phyloP scores from a whole-genome alignment of 2,329 filamentous ascomycete genomes.

The Cytospora piceicola region DNA sequence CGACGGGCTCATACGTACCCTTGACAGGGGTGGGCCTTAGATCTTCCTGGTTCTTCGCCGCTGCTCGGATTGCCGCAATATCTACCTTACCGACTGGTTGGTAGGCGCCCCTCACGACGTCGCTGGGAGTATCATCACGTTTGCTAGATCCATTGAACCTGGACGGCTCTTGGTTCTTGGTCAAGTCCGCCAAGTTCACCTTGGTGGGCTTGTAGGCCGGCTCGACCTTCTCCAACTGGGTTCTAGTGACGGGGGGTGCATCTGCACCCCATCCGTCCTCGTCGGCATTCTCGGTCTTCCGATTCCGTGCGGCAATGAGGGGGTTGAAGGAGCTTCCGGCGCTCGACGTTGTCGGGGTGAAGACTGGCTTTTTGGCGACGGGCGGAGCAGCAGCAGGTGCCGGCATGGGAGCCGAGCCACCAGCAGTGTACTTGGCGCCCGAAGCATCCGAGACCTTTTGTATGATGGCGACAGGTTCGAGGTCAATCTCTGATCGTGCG shows the following conservation, averaged over 20 bases:
- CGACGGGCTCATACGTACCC: conserved; percentile 90
- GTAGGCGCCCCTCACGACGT: conserved; percentile 84
- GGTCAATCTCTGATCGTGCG: conserved; percentile 85
- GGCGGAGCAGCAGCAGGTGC: conserved; percentile 67
- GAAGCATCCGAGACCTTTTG: conserved; percentile 95
- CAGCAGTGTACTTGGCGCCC: conserved; percentile 87
- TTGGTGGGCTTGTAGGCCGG: conserved; percentile 94
- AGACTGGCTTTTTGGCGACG: conserved; percentile 86
- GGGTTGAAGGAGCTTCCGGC: conserved; percentile 65
- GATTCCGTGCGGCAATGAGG: conserved; percentile 67
- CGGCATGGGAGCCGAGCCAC: conserved; percentile 58
- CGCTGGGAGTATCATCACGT: conserved; percentile 51
- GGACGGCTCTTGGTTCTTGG: conserved; percentile 69
- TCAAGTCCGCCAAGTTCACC: conserved; percentile 88
- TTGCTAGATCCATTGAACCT: conserved; percentile 55
- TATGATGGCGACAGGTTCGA: conserved; percentile 85
- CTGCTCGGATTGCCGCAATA: conserved; percentile 84
- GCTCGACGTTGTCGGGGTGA: conserved; percentile 71
- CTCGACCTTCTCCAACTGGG: conserved; percentile 87
- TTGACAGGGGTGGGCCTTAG: conserved; percentile 85
- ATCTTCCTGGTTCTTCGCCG: conserved; percentile 70
- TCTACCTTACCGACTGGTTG: conserved; percentile 97
- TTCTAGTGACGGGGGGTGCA: conserved; percentile 86
- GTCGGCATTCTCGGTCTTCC: conserved; percentile 64
- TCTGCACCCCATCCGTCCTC: conserved; percentile 93